Percentiles rank a stretch among this genome's conserved stretches.
Evolutionary conservation across 176 grass and related monocot species (phyloP).

Genomic region (Aegilops longissima): DNA sequence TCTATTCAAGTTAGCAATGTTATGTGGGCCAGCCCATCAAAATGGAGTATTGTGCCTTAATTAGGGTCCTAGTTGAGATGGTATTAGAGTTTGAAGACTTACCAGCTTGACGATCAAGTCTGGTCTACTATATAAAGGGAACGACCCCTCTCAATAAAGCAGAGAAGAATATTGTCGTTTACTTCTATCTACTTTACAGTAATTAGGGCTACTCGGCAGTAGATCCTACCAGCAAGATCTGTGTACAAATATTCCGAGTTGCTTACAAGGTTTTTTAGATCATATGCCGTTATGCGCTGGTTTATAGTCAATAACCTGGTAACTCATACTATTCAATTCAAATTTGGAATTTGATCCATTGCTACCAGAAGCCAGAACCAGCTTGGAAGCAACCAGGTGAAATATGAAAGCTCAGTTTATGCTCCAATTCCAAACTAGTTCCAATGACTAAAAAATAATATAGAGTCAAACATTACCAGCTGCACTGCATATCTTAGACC

Average conservation of each 20-base stretch:
- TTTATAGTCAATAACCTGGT: conserved; percentile 18
- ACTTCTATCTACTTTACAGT: too few species aligned
- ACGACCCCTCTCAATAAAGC: too few species aligned
- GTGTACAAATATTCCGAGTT: not conserved
- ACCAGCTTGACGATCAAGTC: too few species aligned
- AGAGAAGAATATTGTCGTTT: too few species aligned
- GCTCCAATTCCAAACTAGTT: not conserved
- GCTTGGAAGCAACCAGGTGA: not conserved
- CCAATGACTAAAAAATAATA: conserved; percentile 12
- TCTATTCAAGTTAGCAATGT: not conserved
- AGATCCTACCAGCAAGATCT: not conserved
- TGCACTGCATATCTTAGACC: conserved; percentile 81
- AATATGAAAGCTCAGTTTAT: not conserved
- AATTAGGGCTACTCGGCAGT: not conserved
- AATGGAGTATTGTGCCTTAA: too few species aligned
- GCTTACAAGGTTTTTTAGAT: not conserved
- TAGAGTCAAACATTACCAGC: conserved; percentile 54
- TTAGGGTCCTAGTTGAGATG: too few species aligned
- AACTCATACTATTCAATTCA: not conserved
- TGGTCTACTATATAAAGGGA: too few species aligned
- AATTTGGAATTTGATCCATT: not conserved
- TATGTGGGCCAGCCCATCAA: not conserved
- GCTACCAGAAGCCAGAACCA: not conserved
- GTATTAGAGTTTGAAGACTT: too few species aligned
- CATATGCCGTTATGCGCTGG: not conserved